A percentile compares a stretch with the other conserved stretches of the same genome.
phyloP scores from a whole-genome alignment of 148 eudicot species.

The Silene uniflora region DNA sequence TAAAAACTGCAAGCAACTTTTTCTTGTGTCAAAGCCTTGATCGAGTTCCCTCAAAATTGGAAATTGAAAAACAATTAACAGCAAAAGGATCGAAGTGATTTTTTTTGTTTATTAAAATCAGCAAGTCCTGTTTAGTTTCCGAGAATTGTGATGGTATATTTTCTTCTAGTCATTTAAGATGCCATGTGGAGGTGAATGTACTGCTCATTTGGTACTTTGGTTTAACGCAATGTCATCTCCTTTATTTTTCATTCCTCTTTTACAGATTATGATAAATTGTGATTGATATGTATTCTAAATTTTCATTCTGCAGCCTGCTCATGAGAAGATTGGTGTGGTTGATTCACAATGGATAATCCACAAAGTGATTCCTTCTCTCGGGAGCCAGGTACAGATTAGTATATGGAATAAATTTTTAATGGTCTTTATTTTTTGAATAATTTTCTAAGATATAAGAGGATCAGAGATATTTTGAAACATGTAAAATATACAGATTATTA shows the following conservation, averaged over 20 bases:
- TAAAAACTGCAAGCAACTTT: too few relatives aligned
- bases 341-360: constrained; percentile 85
- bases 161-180: too few relatives aligned
- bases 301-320: constrained; percentile 64
- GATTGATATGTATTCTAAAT: background rate
- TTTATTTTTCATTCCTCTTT: background rate
- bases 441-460: background rate
- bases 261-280: background rate
- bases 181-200: too few relatives aligned
- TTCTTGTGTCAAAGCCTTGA: too few relatives aligned
- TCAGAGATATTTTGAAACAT: background rate
- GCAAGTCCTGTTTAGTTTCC: too few relatives aligned
- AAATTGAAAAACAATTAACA: too few relatives aligned
- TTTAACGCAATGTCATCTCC: background rate
- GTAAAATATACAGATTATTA: background rate
- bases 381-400: constrained; percentile 43
- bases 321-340: constrained; percentile 85
- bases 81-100: too few relatives aligned
- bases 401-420: background rate
- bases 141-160: too few relatives aligned
- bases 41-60: too few relatives aligned
- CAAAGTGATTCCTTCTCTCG: constrained; percentile 77
- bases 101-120: too few relatives aligned
- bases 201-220: background rate
- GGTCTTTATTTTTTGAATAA: background rate